These are phyloP conservation scores for Buddleja alternifolia DNA, from an alignment of 257 asterid species.

Conservation along the genomic window DNA sequence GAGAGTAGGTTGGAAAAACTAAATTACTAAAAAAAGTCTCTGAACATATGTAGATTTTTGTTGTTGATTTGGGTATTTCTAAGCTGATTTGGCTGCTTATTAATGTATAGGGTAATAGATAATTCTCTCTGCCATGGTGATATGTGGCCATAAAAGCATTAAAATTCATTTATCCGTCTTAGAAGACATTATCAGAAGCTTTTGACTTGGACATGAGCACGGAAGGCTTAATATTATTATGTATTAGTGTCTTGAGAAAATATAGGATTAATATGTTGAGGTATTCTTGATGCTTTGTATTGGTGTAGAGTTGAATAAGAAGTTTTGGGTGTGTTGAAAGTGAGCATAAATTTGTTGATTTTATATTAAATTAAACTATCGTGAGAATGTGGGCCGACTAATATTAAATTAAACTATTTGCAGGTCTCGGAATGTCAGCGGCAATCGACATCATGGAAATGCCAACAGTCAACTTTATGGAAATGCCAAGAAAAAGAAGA, in stretches of 20 bases:
- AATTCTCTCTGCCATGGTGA: neutral
- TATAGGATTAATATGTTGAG: neutral
- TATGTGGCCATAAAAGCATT: neutral
- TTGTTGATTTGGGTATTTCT: neutral
- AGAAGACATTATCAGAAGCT: neutral
- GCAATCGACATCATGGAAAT: slow-evolving; percentile 7
- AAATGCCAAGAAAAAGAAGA: slow-evolving; percentile 5
- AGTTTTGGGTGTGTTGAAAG: neutral
- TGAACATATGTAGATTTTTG: neutral
- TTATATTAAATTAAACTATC: neutral
- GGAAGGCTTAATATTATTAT: neutral
- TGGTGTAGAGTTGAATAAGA: neutral
- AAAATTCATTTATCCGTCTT: neutral
- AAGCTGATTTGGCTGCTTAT: slow-evolving; percentile 6
- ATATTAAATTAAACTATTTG: slow-evolving; percentile 14
- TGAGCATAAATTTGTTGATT: neutral
- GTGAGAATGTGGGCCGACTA: neutral
- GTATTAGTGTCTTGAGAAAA: neutral
- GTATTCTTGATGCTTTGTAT: neutral
- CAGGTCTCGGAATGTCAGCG: slow-evolving; percentile 32
- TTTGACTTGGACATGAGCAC: neutral
- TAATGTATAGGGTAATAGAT: neutral
- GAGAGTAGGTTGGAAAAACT: neutral
- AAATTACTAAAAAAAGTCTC: neutral
- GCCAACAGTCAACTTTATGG: neutral